Percentiles rank a stretch among this genome's conserved stretches.
phyloP scores from a whole-genome alignment of 495 filamentous ascomycete genomes.

The Aspergillus affinis region DNA sequence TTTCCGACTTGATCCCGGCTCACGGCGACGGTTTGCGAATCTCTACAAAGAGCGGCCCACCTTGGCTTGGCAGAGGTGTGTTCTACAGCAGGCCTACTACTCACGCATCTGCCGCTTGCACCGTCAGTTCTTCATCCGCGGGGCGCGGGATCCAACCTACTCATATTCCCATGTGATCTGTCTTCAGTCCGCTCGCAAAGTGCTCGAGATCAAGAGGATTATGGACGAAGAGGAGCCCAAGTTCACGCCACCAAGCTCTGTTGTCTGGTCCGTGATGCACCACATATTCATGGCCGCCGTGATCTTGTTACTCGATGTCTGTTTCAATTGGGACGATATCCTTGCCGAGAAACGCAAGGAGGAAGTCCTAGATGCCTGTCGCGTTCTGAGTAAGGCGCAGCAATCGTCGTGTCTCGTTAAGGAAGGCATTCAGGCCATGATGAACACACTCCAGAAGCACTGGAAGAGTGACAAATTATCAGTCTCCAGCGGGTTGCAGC shows the following conservation, averaged over 20 bases:
- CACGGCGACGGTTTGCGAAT: slow-evolving; percentile 27
- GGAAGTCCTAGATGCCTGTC: slow-evolving; percentile 45
- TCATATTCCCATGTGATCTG: slow-evolving; percentile 46
- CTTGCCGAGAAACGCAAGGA: slow-evolving; percentile 37
- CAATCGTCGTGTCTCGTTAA: slow-evolving; percentile 29
- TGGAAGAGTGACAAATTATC: slow-evolving; percentile 26
- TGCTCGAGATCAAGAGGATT: slow-evolving; percentile 40
- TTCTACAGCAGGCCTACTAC: slow-evolving; percentile 42
- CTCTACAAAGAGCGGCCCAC: slow-evolving; percentile 38
- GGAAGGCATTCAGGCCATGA: slow-evolving; percentile 39
- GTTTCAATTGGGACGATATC: slow-evolving; percentile 46
- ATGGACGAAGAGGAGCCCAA: slow-evolving; percentile 37
- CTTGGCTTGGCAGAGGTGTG: slow-evolving; percentile 41
- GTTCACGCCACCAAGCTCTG: slow-evolving; percentile 27
- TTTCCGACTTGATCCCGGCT: slow-evolving; percentile 38
- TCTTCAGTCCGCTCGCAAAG: slow-evolving; percentile 44
- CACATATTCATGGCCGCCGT: slow-evolving; percentile 50
- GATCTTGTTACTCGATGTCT: slow-evolving; percentile 45
- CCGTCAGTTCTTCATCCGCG: slow-evolving; percentile 41
- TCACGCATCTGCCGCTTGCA: slow-evolving; percentile 46
- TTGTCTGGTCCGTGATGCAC: slow-evolving; percentile 41
- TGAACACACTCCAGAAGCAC: slow-evolving; percentile 33
- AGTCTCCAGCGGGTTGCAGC: background rate
- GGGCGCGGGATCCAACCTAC: slow-evolving; percentile 40
- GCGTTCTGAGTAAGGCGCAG: slow-evolving; percentile 43